phyloP scores from a whole-genome alignment of 2,329 filamentous ascomycete genomes.

The Amphichorda felina region DNA sequence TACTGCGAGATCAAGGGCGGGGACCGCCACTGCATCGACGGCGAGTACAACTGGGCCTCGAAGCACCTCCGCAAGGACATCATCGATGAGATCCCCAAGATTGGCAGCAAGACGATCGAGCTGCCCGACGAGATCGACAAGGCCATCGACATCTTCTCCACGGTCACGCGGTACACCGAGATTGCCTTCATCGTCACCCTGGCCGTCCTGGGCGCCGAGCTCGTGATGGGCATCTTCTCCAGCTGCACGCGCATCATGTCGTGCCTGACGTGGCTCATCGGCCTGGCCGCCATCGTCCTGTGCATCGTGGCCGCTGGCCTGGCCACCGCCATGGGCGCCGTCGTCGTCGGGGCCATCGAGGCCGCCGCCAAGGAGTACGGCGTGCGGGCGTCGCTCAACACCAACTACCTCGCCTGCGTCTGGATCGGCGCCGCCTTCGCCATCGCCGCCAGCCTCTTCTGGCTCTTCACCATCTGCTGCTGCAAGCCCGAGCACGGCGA shows the following conservation, averaged over 20 bases:
- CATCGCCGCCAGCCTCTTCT: slow-evolving; percentile 70
- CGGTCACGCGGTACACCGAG: slow-evolving; percentile 71
- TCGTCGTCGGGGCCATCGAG: slow-evolving; percentile 59
- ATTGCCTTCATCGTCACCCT: slow-evolving; percentile 68
- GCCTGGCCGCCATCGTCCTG: slow-evolving; percentile 43
- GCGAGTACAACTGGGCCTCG: slow-evolving; percentile 66
- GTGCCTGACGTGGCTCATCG: slow-evolving; percentile 70
- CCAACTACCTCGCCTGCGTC: slow-evolving; percentile 54
- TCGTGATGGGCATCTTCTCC: slow-evolving; percentile 70
- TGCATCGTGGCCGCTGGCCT: slow-evolving; percentile 56
- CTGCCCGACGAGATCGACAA: slow-evolving; percentile 56
- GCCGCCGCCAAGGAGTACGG: slow-evolving; percentile 52
- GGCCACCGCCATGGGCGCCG: slow-evolving; percentile 60
- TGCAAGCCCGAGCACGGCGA: slow-evolving; percentile 44
- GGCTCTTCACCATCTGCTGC: slow-evolving; percentile 86
- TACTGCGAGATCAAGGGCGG: slow-evolving; percentile 58
- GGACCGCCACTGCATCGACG: slow-evolving; percentile 55
- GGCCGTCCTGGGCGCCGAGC: slow-evolving; percentile 54
- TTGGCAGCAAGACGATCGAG: slow-evolving; percentile 40
- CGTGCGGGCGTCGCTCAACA: slow-evolving; percentile 55
- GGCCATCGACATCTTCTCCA: slow-evolving; percentile 61
- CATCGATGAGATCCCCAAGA: slow-evolving; percentile 40
- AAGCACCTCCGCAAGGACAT: slow-evolving; percentile 51
- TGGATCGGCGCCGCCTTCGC: slow-evolving; percentile 77
- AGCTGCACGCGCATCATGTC: slow-evolving; percentile 74